phyloP scores from a whole-genome alignment of 2,329 filamentous ascomycete genomes.

The Colletotrichum aenigma region DNA sequence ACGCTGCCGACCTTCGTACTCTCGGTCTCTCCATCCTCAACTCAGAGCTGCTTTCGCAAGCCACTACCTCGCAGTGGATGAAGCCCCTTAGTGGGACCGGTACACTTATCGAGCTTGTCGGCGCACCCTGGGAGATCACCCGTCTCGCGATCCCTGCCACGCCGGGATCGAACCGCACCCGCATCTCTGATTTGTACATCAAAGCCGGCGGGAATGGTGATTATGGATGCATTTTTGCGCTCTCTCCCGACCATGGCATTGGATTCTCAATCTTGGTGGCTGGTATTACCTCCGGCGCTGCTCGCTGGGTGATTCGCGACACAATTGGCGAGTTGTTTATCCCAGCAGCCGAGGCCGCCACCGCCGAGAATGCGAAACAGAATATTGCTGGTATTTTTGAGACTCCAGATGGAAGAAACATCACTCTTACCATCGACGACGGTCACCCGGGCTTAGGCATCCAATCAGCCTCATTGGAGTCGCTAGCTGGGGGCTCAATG shows the following conservation, averaged over 20 bases:
- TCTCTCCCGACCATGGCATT: conserved; percentile 24
- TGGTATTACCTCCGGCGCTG: conserved; percentile 18
- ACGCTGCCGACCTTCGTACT: conserved; percentile 1
- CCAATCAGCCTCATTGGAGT: background rate
- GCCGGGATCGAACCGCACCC: conserved; percentile 25
- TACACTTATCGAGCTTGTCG: conserved; percentile 15
- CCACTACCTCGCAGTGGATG: conserved; percentile 21
- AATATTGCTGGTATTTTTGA: conserved; percentile 22
- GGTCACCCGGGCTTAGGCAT: background rate
- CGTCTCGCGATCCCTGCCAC: conserved; percentile 17
- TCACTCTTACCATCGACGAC: background rate
- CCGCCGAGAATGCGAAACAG: conserved; percentile 19
- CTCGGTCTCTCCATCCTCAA: conserved; percentile 24
- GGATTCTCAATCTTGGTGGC: conserved; percentile 29
- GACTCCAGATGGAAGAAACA: background rate
- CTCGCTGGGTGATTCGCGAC: conserved; percentile 20
- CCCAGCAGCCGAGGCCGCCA: conserved; percentile 25
- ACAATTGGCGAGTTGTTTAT: conserved; percentile 19
- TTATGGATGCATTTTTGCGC: conserved; percentile 23
- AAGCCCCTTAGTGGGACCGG: conserved; percentile 22
- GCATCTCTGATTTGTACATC: conserved; percentile 30
- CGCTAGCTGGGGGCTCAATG: background rate
- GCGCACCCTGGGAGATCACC: conserved; percentile 26
- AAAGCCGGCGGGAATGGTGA: conserved; percentile 28
- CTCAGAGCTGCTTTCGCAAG: conserved; percentile 13